Percentiles rank a stretch among this genome's conserved stretches.
Evolutionary conservation across 1,284 basidiomycete genomes (phyloP).

Genomic region (Pyrrhoderma noxium): DNA sequence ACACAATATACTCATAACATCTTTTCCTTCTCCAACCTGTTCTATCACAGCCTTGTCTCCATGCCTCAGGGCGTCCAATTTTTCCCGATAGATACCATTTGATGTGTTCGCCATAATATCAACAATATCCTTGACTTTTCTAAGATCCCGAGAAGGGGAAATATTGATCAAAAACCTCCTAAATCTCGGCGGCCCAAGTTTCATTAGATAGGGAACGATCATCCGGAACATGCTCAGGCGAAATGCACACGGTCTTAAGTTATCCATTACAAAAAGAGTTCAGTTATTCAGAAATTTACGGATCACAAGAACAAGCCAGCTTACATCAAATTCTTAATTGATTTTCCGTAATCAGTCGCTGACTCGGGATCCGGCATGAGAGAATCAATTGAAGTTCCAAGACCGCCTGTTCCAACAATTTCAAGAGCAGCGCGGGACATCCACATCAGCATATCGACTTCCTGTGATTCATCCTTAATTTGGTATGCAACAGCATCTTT

Average conservation of each 20-base stretch:
- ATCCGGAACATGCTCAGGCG: constrained; percentile 18
- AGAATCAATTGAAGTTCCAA: constrained; percentile 18
- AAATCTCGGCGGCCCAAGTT: constrained; percentile 14
- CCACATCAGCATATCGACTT: constrained; percentile 18
- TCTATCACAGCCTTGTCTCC: constrained; percentile 13
- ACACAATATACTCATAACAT: constrained; percentile 19
- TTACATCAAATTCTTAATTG: constrained; percentile 18
- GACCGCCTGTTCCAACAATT: constrained; percentile 17
- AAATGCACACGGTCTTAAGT: constrained; percentile 14
- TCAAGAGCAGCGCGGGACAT: constrained; percentile 19
- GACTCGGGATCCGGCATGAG: constrained; percentile 13
- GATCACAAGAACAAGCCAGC: constrained; percentile 1
- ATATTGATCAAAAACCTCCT: constrained; percentile 16
- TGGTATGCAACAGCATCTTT: constrained; percentile 14
- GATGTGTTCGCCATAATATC: constrained; percentile 18
- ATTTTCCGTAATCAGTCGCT: constrained; percentile 16
- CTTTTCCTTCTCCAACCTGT: constrained; percentile 17
- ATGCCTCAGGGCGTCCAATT: constrained; percentile 9
- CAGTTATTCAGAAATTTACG: not conserved
- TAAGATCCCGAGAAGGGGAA: constrained; percentile 12
- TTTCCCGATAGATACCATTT: constrained; percentile 15
- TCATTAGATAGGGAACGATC: constrained; percentile 15
- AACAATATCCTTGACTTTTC: constrained; percentile 16
- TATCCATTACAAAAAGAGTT: not conserved
- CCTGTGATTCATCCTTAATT: constrained; percentile 9